These are phyloP conservation scores for Candida nanaspora DNA, from an alignment of 805 yeast species.

Conservation along the genomic window DNA sequence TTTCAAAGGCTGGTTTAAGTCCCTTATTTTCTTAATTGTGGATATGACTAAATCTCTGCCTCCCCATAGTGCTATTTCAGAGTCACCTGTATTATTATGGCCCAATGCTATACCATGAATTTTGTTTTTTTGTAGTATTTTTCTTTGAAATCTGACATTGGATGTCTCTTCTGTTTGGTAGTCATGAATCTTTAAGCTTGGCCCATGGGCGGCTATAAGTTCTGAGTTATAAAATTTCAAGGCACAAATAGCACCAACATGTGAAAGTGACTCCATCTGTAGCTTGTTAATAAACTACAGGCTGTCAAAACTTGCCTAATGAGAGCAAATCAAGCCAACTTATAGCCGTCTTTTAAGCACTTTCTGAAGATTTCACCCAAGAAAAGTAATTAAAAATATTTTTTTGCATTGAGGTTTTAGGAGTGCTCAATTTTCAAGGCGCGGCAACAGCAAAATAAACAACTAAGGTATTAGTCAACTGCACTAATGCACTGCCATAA, in stretches of 20 bases:
- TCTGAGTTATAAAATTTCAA: constrained; percentile 33
- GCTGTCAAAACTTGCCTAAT: no score
- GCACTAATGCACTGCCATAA: no score
- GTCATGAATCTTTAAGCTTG: constrained; percentile 49
- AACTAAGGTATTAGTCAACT: no score
- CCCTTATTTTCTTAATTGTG: constrained; percentile 22
- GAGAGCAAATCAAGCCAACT: no score
- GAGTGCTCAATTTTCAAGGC: no score
- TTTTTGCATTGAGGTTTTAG: no score
- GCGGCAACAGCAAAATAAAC: no score
- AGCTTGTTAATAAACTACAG: no score
- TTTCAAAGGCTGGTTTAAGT: constrained; percentile 7
- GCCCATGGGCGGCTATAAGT: constrained; percentile 66
- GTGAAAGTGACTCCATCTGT: constrained; percentile 16
- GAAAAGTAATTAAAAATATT: no score
- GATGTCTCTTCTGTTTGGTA: constrained; percentile 26
- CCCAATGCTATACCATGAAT: constrained; percentile 61
- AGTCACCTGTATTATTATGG: constrained; percentile 17
- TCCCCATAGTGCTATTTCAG: constrained; percentile 48
- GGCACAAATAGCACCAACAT: constrained; percentile 68
- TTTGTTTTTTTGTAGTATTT: constrained; percentile 63
- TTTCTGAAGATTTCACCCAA: no score
- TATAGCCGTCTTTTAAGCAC: no score
- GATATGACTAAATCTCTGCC: constrained; percentile 57
- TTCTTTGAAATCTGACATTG: constrained; percentile 25